Evolutionary conservation across 169 alveolate genomes (phyloP).

Genomic region (Theileria equi): DNA sequence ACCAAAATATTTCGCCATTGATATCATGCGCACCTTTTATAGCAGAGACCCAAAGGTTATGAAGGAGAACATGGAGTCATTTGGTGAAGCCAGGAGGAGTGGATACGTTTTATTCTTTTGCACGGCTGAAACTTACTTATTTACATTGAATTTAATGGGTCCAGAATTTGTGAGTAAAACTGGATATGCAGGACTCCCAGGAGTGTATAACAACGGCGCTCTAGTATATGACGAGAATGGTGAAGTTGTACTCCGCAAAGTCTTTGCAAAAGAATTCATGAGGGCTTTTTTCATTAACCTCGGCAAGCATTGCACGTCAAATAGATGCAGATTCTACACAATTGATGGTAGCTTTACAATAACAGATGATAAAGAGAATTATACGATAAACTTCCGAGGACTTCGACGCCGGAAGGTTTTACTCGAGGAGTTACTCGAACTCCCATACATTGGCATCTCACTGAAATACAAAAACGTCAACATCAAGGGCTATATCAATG

Average conservation of each 20-base stretch:
- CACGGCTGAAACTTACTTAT: too few relatives aligned
- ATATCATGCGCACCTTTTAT: not conserved
- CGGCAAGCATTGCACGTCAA: too few relatives aligned
- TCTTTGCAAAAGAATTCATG: not conserved
- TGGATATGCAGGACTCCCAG: constrained; percentile 27
- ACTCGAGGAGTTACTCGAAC: too few relatives aligned
- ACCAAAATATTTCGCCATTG: not conserved
- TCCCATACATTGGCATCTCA: too few relatives aligned
- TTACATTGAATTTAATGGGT: not conserved
- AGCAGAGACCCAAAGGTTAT: not conserved
- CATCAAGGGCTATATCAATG: too few relatives aligned
- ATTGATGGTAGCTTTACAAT: too few relatives aligned
- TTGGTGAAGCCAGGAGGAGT: not conserved
- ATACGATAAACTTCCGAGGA: too few relatives aligned
- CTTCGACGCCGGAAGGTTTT: too few relatives aligned
- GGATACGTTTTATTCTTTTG: not conserved
- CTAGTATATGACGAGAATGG: constrained; percentile 18
- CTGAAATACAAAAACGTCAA: too few relatives aligned
- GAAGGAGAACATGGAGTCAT: not conserved
- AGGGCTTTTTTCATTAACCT: not conserved
- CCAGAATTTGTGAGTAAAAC: not conserved
- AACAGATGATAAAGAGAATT: too few relatives aligned
- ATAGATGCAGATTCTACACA: too few relatives aligned
- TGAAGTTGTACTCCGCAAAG: not conserved
- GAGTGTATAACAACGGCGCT: constrained; percentile 39